Evolutionary conservation across 176 grass and related monocot genomes (phyloP).

Genomic region (Ensete ventricosum): DNA sequence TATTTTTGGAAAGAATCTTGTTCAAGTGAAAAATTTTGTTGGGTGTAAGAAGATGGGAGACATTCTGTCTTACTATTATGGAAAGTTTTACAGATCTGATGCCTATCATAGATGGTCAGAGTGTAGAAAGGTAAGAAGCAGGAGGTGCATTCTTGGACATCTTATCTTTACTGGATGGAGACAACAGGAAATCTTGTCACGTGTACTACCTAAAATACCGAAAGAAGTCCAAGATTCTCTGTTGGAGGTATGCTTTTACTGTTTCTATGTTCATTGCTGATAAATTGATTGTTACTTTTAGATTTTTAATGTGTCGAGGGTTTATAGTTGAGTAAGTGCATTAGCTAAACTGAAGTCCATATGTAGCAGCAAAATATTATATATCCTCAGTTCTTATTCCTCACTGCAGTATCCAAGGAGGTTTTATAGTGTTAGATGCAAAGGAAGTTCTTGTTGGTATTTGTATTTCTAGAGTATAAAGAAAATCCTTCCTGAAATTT

Average conservation of each 20-base stretch:
- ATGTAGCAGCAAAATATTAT: neutral
- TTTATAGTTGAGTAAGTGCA: slow-evolving; percentile 1
- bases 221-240: slow-evolving; percentile 50
- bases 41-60: slow-evolving; percentile 62
- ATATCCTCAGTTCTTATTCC: neutral
- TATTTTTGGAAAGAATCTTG: slow-evolving; percentile 87
- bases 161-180: slow-evolving; percentile 84
- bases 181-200: slow-evolving; percentile 67
- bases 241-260: slow-evolving; percentile 21
- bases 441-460: too few relatives aligned
- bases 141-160: slow-evolving; percentile 64
- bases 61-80: slow-evolving; percentile 78
- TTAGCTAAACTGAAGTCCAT: too few relatives aligned
- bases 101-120: slow-evolving; percentile 52
- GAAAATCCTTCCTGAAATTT: too few relatives aligned
- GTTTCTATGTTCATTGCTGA: neutral
- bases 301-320: neutral
- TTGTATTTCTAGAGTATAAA: too few relatives aligned
- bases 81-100: slow-evolving; percentile 70
- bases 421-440: too few relatives aligned
- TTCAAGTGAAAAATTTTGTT: slow-evolving; percentile 57
- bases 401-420: neutral
- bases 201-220: slow-evolving; percentile 35
- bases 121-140: slow-evolving; percentile 65
- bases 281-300: neutral